phyloP scores from a whole-genome alignment of 2,329 filamentous ascomycete genomes.

The Ilyonectria destructans region DNA sequence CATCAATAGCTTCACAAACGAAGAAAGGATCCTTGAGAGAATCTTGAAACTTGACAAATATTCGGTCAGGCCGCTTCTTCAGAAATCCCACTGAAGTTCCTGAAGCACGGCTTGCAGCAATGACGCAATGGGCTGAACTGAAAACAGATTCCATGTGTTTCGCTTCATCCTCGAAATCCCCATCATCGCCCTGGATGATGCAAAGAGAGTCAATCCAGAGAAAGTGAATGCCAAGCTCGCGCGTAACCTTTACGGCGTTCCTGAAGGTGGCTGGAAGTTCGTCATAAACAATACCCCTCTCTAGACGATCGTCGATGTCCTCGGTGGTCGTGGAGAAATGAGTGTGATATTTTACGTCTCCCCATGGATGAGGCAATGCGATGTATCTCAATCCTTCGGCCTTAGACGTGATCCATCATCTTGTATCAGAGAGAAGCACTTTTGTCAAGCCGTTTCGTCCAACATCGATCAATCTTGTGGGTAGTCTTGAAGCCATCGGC shows the following conservation, averaged over 20 bases:
- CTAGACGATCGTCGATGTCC: conserved; percentile 10
- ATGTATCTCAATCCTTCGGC: conserved; percentile 8
- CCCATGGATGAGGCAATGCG: conserved; percentile 37
- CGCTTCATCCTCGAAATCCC: conserved; percentile 5
- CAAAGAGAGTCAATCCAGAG: conserved; percentile 27
- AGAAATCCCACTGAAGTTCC: conserved; percentile 16
- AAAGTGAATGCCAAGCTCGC: background rate
- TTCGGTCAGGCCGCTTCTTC: conserved; percentile 12
- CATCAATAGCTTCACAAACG: conserved; percentile 34
- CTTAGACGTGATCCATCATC: background rate
- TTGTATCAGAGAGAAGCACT: conserved; percentile 8
- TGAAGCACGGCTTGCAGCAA: conserved; percentile 17
- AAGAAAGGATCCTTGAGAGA: conserved; percentile 5
- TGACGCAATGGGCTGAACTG: conserved; percentile 11
- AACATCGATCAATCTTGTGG: conserved; percentile 33
- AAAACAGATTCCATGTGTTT: conserved; percentile 17
- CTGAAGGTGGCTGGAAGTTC: conserved; percentile 6
- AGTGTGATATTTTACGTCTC: background rate
- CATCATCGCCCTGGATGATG: conserved; percentile 19
- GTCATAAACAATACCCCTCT: background rate
- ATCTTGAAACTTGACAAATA: conserved; percentile 21
- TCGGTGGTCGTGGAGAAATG: conserved; percentile 31
- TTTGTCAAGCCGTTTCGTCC: background rate
- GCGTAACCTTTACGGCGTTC: conserved; percentile 8
- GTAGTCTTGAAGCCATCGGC: background rate